Conservation (phyloP, 1,284 basidiomycete species). For the Cutaneotrichosporon spelunceum region DNA sequence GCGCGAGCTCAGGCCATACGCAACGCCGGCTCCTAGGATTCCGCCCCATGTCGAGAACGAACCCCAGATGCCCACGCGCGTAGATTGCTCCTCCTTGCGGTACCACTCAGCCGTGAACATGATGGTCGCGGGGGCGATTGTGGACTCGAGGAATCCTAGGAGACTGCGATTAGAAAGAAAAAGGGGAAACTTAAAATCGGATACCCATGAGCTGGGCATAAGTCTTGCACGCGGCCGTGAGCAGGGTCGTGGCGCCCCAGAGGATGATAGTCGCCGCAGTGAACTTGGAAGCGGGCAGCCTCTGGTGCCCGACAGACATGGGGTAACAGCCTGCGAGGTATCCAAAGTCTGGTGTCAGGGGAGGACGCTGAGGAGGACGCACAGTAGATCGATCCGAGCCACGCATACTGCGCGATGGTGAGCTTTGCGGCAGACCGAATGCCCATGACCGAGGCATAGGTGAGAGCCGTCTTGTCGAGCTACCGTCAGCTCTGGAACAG, state of each 20-base stretch:
- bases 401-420: slow-evolving; percentile 18
- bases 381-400: slow-evolving; percentile 29
- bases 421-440: slow-evolving; percentile 14
- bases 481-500: too few species aligned
- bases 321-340: slow-evolving; percentile 30
- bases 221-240: slow-evolving; percentile 25
- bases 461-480: slow-evolving; percentile 22
- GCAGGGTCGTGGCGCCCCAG: slow-evolving; percentile 23
- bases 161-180: neutral
- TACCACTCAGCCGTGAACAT: slow-evolving; percentile 29
- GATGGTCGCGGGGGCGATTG: slow-evolving; percentile 21
- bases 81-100: slow-evolving; percentile 18
- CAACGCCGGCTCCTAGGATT: slow-evolving; percentile 29
- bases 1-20: slow-evolving; percentile 14
- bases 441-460: slow-evolving; percentile 17
- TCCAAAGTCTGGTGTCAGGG: slow-evolving; percentile 21
- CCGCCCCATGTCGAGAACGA: slow-evolving; percentile 25
- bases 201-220: slow-evolving; percentile 25
- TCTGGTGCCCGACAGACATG: slow-evolving; percentile 25
- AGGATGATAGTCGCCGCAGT: slow-evolving; percentile 18
- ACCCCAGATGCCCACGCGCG: slow-evolving; percentile 23
- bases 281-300: slow-evolving; percentile 23
- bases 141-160: slow-evolving; percentile 21
- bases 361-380: neutral
- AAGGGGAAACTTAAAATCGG: slow-evolving; percentile 14